These are phyloP conservation scores for Parmelia sp. DNA, from an alignment of 495 filamentous ascomycete species.

Conservation along the genomic window DNA sequence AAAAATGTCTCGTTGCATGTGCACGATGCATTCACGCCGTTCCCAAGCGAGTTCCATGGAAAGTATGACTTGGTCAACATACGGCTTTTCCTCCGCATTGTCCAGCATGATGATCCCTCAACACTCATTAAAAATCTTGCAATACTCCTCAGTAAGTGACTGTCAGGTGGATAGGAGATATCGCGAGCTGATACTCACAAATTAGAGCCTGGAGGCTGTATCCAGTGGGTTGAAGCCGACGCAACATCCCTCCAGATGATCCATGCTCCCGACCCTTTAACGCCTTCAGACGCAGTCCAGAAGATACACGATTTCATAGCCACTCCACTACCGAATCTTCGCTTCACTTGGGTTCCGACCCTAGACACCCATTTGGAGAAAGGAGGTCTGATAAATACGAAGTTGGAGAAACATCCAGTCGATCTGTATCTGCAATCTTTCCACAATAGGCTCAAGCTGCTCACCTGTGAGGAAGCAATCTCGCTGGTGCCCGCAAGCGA, in stretches of 20 bases:
- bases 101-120: slow-evolving; percentile 27
- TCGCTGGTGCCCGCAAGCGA: not conserved
- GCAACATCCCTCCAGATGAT: not conserved
- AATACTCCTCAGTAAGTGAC: slow-evolving; percentile 31
- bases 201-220: slow-evolving; percentile 33
- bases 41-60: slow-evolving; percentile 27
- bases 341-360: not conserved
- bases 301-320: not conserved
- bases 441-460: not conserved
- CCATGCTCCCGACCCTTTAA: not conserved
- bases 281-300: not conserved
- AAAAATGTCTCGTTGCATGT: slow-evolving; percentile 7
- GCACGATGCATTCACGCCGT: slow-evolving; percentile 1
- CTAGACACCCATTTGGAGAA: not conserved
- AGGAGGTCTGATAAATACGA: not conserved
- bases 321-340: not conserved
- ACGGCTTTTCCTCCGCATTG: slow-evolving; percentile 27
- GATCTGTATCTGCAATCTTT: not conserved
- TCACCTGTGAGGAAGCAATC: not conserved
- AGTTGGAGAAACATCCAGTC: not conserved
- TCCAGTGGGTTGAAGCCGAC: slow-evolving; percentile 38
- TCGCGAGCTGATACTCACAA: not conserved
- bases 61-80: slow-evolving; percentile 37
- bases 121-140: slow-evolving; percentile 27
- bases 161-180: not conserved